These are phyloP conservation scores for Pseudonitzschia pungens DNA, from an alignment of 108 stramenopile species.

Conservation along the genomic window DNA sequence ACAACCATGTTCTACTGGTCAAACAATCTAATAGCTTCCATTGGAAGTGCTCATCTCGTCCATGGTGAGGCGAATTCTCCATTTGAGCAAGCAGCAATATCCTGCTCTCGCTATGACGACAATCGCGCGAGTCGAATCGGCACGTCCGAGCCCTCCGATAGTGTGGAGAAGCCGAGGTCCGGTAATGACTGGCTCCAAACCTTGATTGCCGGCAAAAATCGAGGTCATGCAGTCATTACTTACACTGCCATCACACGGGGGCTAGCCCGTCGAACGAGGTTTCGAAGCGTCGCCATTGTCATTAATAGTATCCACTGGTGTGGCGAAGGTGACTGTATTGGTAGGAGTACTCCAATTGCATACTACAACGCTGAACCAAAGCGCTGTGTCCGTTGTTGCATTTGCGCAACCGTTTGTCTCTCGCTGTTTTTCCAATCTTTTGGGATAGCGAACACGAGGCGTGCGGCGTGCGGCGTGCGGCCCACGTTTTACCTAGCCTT, in stretches of 20 bases:
- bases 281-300: slow-evolving; percentile 48
- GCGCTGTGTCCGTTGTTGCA: slow-evolving; percentile 8
- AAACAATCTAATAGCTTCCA: not conserved
- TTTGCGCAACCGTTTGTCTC: not conserved
- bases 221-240: slow-evolving; percentile 38
- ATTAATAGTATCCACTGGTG: not conserved
- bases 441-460: not conserved
- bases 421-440: slow-evolving; percentile 12
- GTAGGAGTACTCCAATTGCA: slow-evolving; percentile 4
- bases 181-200: not conserved
- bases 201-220: not conserved
- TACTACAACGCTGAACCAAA: not conserved
- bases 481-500: not conserved
- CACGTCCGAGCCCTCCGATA: not conserved
- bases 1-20: not conserved
- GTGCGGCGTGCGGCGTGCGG: not conserved
- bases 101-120: not conserved
- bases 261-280: slow-evolving; percentile 26
- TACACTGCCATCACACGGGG: slow-evolving; percentile 34
- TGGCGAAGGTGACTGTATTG: not conserved
- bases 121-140: slow-evolving; percentile 2
- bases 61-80: not conserved
- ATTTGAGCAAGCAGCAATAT: not conserved
- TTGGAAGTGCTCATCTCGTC: not conserved
- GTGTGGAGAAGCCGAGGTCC: not conserved